A percentile compares a stretch with the other conserved stretches of the same genome.
phyloP scores from a whole-genome alignment of 495 filamentous ascomycete genomes.

The Tuber calosporum region DNA sequence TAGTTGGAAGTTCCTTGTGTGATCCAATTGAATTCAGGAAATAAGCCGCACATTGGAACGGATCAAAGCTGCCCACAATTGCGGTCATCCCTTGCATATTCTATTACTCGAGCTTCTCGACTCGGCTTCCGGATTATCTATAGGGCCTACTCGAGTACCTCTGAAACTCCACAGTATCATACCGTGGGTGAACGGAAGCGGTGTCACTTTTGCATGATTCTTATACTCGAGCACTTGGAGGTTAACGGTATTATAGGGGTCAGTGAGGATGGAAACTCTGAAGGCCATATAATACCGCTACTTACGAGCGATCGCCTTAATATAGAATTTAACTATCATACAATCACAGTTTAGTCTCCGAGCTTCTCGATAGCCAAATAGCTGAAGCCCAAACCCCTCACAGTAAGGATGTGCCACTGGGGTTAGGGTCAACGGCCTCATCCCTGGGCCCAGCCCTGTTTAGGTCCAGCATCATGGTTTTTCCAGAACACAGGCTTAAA shows the following conservation, averaged over 20 bases:
- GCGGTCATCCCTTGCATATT: background rate
- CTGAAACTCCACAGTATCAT: background rate
- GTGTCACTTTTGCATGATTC: background rate
- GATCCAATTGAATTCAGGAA: background rate
- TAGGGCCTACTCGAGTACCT: background rate
- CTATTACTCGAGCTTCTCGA: background rate
- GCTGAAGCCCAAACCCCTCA: background rate
- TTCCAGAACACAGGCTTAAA: background rate
- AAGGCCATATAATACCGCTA: background rate
- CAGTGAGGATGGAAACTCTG: background rate
- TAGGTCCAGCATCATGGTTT: background rate
- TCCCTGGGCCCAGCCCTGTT: background rate
- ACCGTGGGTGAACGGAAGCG: background rate
- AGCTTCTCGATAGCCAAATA: background rate
- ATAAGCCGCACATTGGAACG: background rate
- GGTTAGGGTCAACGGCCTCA: background rate
- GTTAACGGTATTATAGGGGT: background rate
- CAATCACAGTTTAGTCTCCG: background rate
- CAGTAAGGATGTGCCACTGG: background rate
- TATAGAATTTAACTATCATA: background rate
- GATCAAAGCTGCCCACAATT: background rate
- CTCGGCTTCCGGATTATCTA: background rate
- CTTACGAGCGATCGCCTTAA: background rate
- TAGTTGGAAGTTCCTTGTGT: background rate
- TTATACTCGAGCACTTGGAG: background rate